Conservation (phyloP, 2,329 filamentous ascomycete species). For the Endoconidiophora laricicola region DNA sequence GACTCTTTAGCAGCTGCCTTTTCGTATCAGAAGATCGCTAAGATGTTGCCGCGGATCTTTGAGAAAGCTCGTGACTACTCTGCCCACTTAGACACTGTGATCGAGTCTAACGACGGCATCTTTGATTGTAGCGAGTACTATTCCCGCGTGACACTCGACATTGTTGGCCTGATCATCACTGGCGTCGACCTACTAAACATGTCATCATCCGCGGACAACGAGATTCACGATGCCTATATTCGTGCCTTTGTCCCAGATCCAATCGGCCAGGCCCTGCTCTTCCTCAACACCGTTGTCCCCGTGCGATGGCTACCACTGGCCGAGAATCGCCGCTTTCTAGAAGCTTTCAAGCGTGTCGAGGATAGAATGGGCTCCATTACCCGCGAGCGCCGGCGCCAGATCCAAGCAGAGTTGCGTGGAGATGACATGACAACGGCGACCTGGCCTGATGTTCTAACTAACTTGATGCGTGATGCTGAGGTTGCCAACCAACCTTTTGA, state of each 20-base stretch:
- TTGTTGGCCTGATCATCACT: conserved; percentile 21
- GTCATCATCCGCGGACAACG: conserved; percentile 9
- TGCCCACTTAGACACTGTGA: conserved; percentile 14
- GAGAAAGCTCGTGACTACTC: conserved; percentile 20
- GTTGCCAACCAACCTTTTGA: conserved; percentile 15
- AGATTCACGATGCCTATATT: conserved; percentile 19
- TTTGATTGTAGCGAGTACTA: conserved; percentile 16
- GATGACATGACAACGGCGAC: conserved; percentile 7
- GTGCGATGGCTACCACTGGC: conserved; percentile 23
- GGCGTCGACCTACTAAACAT: conserved; percentile 21
- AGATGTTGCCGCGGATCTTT: conserved; percentile 21
- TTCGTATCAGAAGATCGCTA: conserved; percentile 19
- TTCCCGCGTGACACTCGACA: conserved; percentile 21
- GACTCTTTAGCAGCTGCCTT: conserved; percentile 18
- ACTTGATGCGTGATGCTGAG: conserved; percentile 21
- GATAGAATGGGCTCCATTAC: conserved; percentile 16
- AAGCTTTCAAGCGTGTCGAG: conserved; percentile 18
- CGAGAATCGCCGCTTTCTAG: conserved; percentile 22
- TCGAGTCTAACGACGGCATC: conserved; percentile 12
- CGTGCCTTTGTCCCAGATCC: conserved; percentile 16
- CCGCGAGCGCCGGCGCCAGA: conserved; percentile 8
- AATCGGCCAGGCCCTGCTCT: conserved; percentile 16
- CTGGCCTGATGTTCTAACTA: conserved; percentile 19
- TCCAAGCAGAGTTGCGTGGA: conserved; percentile 8
- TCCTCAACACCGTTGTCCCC: conserved; percentile 20